Percentiles rank a stretch among this genome's conserved stretches.
These are phyloP conservation scores for Exophiala sp. DNA, from an alignment of 2,329 filamentous ascomycete species.

Conservation along the genomic window DNA sequence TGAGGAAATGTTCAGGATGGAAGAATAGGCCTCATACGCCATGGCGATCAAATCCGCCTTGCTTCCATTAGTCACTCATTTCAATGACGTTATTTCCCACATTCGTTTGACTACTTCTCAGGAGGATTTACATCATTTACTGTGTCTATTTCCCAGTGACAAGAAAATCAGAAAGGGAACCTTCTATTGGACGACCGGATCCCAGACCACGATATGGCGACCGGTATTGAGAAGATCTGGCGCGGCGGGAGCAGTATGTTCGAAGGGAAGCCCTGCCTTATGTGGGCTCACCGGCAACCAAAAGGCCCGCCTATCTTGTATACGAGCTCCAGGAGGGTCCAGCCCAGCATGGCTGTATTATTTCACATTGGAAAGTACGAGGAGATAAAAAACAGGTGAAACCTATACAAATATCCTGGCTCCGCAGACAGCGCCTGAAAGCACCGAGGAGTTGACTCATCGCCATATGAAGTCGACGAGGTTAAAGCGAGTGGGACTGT, in stretches of 20 bases:
- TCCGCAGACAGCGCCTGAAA: conserved; percentile 29
- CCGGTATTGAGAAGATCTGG: not conserved
- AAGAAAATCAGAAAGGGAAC: conserved; percentile 2
- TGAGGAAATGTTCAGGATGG: conserved; percentile 96
- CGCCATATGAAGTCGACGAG: conserved; percentile 25
- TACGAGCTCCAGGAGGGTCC: not conserved
- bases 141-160: conserved; percentile 13
- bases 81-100: conserved; percentile 9
- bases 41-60: not conserved
- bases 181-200: conserved; percentile 18
- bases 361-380: not conserved
- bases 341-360: not conserved
- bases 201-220: conserved; percentile 23
- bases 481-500: conserved; percentile 31
- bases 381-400: conserved; percentile 10
- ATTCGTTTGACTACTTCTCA: conserved; percentile 15
- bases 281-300: too few species aligned
- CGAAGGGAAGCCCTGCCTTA: too few species aligned
- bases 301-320: not conserved
- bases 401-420: conserved; percentile 15
- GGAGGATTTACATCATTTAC: conserved; percentile 9
- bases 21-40: conserved; percentile 58
- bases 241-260: too few species aligned
- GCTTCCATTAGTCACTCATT: conserved; percentile 4
- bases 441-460: conserved; percentile 28